Conservation (phyloP, 257 asterid genomes). For the Paulownia fortunei region DNA sequence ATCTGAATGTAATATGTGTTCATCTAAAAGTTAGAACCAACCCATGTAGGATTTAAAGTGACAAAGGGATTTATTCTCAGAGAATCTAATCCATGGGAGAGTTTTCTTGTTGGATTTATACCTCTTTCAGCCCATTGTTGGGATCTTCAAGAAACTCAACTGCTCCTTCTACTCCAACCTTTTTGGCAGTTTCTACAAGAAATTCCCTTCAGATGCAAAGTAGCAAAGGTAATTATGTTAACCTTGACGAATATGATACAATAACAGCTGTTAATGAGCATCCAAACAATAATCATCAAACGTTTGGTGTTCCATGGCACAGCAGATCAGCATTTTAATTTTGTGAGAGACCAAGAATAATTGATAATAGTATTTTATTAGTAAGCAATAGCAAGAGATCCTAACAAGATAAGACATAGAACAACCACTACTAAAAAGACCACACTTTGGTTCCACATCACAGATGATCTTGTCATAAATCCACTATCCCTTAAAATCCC, state of each 20-base stretch:
- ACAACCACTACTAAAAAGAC: neutral
- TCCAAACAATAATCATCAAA: neutral
- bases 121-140: conserved; percentile 85
- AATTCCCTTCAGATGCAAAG: conserved; percentile 58
- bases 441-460: neutral
- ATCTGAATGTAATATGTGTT: too few species aligned
- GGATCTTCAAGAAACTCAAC: conserved; percentile 89
- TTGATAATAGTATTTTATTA: neutral
- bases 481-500: neutral
- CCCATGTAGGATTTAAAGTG: too few species aligned
- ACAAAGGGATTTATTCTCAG: neutral
- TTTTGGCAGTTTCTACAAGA: conserved; percentile 72
- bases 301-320: neutral
- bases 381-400: neutral
- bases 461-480: too few species aligned
- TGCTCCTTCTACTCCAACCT: conserved; percentile 92
- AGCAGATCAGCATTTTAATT: neutral
- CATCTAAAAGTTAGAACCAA: too few species aligned
- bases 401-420: neutral
- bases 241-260: neutral
- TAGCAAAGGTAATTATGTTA: neutral
- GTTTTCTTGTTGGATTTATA: conserved; percentile 24
- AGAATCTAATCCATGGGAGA: neutral
- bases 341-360: neutral
- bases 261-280: neutral